These are phyloP conservation scores for Ophiostoma ips DNA, from an alignment of 2,329 filamentous ascomycete genomes.

Conservation along the genomic window DNA sequence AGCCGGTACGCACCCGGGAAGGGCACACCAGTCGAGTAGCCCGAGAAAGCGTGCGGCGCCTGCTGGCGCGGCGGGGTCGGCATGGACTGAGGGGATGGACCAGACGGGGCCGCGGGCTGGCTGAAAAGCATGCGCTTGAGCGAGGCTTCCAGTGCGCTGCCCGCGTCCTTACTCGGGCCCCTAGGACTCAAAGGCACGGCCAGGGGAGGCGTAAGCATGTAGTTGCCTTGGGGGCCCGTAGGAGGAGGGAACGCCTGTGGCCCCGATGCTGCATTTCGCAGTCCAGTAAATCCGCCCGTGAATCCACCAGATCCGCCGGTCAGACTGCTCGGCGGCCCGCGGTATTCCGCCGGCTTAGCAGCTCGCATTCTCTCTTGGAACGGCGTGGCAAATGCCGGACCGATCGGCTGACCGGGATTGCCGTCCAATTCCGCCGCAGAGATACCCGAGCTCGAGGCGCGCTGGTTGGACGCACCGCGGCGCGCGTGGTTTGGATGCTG, in stretches of 20 bases:
- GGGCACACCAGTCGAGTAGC: not conserved
- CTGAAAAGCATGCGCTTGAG: not conserved
- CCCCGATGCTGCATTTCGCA: conserved; percentile 5
- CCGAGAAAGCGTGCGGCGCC: not conserved
- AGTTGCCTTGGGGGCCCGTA: not conserved
- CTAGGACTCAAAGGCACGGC: not conserved
- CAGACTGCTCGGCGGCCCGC: not conserved
- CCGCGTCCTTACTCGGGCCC: not conserved
- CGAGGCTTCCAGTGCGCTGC: not conserved
- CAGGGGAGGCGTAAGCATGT: not conserved
- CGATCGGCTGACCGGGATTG: conserved; percentile 39
- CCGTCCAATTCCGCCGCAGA: conserved; percentile 58
- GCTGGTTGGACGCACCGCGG: conserved; percentile 26
- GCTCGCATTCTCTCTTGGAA: conserved; percentile 48
- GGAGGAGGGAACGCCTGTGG: not conserved
- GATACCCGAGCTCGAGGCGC: conserved; percentile 37
- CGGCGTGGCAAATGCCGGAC: conserved; percentile 54
- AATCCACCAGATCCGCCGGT: not conserved
- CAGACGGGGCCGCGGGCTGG: not conserved
- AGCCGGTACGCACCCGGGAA: conserved; percentile 19
- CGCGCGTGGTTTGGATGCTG: too few relatives aligned
- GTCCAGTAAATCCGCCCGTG: not conserved
- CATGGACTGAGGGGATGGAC: not conserved
- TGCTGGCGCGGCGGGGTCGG: conserved; percentile 1
- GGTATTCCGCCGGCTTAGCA: conserved; percentile 25